Base-by-base conservation (phyloP, 2,329 filamentous ascomycete species). In the Clarireedia homoeocarpa region DNA sequence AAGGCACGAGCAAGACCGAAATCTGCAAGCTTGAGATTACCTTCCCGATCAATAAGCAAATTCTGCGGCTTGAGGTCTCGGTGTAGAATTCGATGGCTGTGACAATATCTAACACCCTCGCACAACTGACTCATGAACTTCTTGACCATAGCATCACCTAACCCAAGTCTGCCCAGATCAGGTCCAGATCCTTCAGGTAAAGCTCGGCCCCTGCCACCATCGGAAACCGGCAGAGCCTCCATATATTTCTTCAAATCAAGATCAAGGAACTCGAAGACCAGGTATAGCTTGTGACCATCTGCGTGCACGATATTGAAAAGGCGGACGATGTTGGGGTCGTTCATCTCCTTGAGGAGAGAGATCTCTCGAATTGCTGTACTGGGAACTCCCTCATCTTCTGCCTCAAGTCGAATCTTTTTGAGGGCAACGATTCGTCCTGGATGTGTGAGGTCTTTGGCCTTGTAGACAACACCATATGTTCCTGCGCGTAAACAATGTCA, bases 231-330 rank as follows among this genome's bases (percentile, higher is more conserved):
- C 45, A 95, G 80, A 6, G 90, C 82, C 72, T 96, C 91, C 90
- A 96, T 96, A 73, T 95, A 96, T 73, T 95, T 95, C 77, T 96
- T 96, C 65, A 96, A 77, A 67, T 96, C 91, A 57, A 92, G 79
- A 68, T 95, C 91, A 63, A 96, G 85, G 73, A 89, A 96, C 71
- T 96, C 91, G 62, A 91, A 88, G 64, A 96, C 91, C 48, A 96
- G 86, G 73, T 95, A 96, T 51, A 96, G 83, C 75, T 96, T 96
- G 75, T 95, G 89, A 56, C 91, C 90, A 70, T 96, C 91, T 68
- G 91, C 89, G 72, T 96, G 91, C 52, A 96, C 90, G 63, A 96
- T 96, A 76, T 96, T 95, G 69, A 91, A 74, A 45, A 96, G 82
- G 61, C 84, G 83, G 58, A 96, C 88, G 67, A 96, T 94, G 73